A percentile compares a stretch with the other conserved stretches of the same genome.
These are phyloP conservation scores for Angomonas ambiguus DNA, from an alignment of 208 protist species.

Conservation along the genomic window DNA sequence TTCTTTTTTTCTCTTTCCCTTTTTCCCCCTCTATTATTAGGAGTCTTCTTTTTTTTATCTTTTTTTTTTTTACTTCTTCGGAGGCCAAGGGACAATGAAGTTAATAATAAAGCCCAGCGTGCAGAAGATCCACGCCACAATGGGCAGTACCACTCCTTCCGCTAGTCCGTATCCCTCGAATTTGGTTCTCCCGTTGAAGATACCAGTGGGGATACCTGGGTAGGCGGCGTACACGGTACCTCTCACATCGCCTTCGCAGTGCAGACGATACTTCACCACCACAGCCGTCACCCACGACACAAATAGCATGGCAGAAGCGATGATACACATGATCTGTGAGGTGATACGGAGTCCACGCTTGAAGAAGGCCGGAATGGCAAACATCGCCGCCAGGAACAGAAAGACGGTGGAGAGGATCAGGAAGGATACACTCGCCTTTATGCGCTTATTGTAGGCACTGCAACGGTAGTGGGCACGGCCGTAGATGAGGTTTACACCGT, in stretches of 20 bases:
- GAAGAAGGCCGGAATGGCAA: conserved; percentile 38
- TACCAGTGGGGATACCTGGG: conserved; percentile 46
- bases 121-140: conserved; percentile 37
- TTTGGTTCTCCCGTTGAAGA: conserved; percentile 32
- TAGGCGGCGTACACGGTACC: conserved; percentile 21
- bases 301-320: conserved; percentile 32
- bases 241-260: conserved; percentile 16
- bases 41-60: conserved; percentile 3
- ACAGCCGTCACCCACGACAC: conserved; percentile 47
- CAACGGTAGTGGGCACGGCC: conserved; percentile 43
- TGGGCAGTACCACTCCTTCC: conserved; percentile 42
- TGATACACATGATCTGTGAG: conserved; percentile 28
- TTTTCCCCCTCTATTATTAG: conserved; percentile 5
- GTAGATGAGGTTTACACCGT: conserved; percentile 38
- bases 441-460: conserved; percentile 44
- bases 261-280: conserved; percentile 31
- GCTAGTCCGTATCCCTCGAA: conserved; percentile 47
- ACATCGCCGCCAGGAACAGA: conserved; percentile 27
- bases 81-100: conserved; percentile 37
- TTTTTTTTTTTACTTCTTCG: conserved; percentile 8
- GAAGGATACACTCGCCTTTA: conserved; percentile 56
- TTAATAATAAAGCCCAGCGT: conserved; percentile 31
- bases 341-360: conserved; percentile 29
- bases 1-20: neutral
- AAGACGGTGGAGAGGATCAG: conserved; percentile 41